A percentile compares a stretch with the other conserved stretches of the same genome.
phyloP scores from a whole-genome alignment of 2,329 filamentous ascomycete species.

The Fusarium sulawesiense region DNA sequence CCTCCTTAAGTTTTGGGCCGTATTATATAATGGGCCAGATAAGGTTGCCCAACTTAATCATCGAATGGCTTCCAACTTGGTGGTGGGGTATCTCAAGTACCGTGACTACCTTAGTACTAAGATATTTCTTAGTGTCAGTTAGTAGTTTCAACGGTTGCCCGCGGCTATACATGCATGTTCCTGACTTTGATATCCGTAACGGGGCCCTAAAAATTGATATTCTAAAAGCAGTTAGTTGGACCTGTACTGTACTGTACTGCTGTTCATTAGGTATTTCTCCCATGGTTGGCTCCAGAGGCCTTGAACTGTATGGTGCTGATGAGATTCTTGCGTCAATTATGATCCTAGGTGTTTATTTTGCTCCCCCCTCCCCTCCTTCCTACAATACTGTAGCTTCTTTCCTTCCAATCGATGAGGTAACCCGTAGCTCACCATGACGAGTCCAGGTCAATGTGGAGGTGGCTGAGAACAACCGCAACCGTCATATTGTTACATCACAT shows the following conservation, averaged over 20 bases:
- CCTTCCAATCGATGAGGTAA: background rate
- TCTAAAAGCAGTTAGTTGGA: background rate
- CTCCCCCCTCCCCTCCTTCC: background rate
- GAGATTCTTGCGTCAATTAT: background rate
- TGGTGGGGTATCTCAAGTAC: background rate
- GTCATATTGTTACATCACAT: background rate
- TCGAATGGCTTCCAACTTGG: background rate
- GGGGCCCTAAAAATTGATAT: background rate
- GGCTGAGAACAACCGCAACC: background rate
- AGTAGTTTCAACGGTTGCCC: background rate
- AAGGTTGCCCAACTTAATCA: background rate
- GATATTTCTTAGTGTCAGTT: background rate
- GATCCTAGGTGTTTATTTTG: background rate
- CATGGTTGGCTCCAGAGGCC: background rate
- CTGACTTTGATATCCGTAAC: background rate
- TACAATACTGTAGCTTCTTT: background rate
- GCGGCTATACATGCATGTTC: background rate
- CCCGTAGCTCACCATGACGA: background rate
- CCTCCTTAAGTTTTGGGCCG: background rate
- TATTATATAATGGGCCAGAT: background rate
- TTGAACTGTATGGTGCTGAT: background rate
- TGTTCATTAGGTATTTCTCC: background rate
- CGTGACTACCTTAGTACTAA: background rate
- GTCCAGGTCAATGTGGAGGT: background rate
- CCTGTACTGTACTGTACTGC: background rate